These are phyloP conservation scores for Colletotrichum liaoningense DNA, from an alignment of 2,329 filamentous ascomycete genomes.

Conservation along the genomic window DNA sequence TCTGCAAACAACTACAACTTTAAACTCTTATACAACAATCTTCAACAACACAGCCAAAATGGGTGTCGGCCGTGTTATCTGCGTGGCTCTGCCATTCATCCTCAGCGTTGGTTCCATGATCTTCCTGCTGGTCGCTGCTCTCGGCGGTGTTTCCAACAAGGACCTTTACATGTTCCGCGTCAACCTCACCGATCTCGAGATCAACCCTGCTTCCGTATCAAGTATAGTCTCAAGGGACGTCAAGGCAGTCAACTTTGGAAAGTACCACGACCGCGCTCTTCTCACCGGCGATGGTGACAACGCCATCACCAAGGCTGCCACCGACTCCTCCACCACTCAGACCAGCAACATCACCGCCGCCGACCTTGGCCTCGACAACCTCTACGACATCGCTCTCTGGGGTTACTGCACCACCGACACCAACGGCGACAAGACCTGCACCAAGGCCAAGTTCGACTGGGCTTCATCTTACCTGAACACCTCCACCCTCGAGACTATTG, in stretches of 20 bases:
- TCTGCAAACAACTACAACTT: constrained; percentile 2
- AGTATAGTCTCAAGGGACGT: constrained; percentile 36
- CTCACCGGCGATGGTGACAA: constrained; percentile 35
- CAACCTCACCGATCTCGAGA: constrained; percentile 70
- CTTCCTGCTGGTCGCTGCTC: constrained; percentile 69
- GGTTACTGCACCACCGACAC: constrained; percentile 80
- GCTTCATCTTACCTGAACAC: constrained; percentile 78
- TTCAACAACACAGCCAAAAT: constrained; percentile 48
- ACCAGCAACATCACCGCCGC: constrained; percentile 65
- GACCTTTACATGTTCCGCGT: constrained; percentile 69
- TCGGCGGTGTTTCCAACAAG: constrained; percentile 68
- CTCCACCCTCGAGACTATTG: constrained; percentile 68
- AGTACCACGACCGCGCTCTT: constrained; percentile 49
- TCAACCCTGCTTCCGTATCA: constrained; percentile 52
- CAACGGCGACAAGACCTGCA: constrained; percentile 73
- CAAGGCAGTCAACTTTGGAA: constrained; percentile 47
- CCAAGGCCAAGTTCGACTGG: constrained; percentile 79
- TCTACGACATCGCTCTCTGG: constrained; percentile 88
- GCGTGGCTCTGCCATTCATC: constrained; percentile 87
- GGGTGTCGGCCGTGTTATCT: constrained; percentile 81
- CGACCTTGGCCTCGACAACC: constrained; percentile 74
- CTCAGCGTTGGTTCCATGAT: constrained; percentile 83
- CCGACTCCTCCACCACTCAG: constrained; percentile 28
- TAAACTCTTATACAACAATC: background rate
- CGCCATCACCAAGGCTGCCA: constrained; percentile 44